Evolutionary conservation across 352 stramenopile species (phyloP), one percentile per base, ranked within the genome.

Genomic region (Pythium monospermum): DNA sequence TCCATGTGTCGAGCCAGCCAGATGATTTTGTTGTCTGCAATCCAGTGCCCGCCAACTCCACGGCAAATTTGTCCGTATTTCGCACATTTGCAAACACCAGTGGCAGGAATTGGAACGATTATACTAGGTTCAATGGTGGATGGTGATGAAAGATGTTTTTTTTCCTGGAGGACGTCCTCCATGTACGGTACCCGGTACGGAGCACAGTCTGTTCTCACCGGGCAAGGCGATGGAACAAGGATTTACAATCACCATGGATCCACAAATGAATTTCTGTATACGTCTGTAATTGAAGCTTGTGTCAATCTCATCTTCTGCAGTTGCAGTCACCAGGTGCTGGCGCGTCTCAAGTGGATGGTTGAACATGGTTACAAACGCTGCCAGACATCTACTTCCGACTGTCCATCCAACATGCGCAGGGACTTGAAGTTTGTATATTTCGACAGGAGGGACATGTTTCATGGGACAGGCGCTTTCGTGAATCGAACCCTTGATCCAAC

Each of bases 101-200:
- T 51, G 3, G 44, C 31, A 8, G 44, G 44, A 21, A 41, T 51
- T 13, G 44, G 31, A 19, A 51, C 44, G 2, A 35, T 51, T 12
- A 39, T 51, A 13, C 21, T 51, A 1, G 44, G 44, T 3, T 40
- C 44, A 3, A 32, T 22, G 28, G 19, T 51, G 30, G 31, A 51
- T 18, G 44, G 31, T 18, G 16, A 32, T 2, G 19, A 41, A 16
- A 40, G 16, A 3, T 30, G 44, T 4, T 41, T 51, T 21, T 21
- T 42, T 3, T n/a, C n/a, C 31, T 51, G 4, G 44, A 31, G 21
- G 19, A 41, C 13, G 44, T 31, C 5, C 44, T 51, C 2, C 31
- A 51, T 21, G 31, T 51, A 18, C 31, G n/a, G n/a, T n/a, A n/a
- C n/a, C 31, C 23, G 44, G 23, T 11, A 32, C 31, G 4, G 30